phyloP scores from a whole-genome alignment of 306 rosid species.

The Trifolium subterraneum region DNA sequence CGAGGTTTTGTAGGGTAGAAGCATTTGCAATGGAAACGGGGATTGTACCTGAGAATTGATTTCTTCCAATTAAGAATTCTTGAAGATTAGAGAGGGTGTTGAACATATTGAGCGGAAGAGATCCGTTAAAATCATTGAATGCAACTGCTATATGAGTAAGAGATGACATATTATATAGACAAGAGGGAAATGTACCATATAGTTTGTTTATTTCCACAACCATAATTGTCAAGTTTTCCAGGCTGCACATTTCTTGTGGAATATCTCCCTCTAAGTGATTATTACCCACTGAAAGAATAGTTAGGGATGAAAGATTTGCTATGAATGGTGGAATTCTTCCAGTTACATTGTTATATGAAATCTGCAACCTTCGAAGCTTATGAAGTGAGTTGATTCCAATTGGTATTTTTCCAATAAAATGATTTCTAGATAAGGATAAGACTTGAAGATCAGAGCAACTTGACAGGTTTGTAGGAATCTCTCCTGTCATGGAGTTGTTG shows the following conservation, averaged over 20 bases:
- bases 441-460: not conserved
- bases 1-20: not conserved
- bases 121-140: not conserved
- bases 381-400: not conserved
- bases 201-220: not conserved
- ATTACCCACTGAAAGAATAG: conserved; percentile 23
- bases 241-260: not conserved
- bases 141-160: not conserved
- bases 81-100: not conserved
- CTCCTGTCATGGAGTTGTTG: not conserved
- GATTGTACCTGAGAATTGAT: conserved; percentile 14
- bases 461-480: conserved; percentile 9
- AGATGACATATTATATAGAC: not conserved
- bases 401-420: conserved; percentile 2
- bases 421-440: not conserved
- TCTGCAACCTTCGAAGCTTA: not conserved
- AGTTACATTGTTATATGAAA: not conserved
- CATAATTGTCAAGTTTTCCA: not conserved
- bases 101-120: conserved; percentile 14
- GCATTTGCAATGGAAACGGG: conserved; percentile 15
- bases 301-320: not conserved
- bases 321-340: not conserved
- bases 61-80: not conserved
- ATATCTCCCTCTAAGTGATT: not conserved
- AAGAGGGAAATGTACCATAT: conserved; percentile 1